A percentile compares a stretch with the other conserved stretches of the same genome.
phyloP scores from a whole-genome alignment of 192 early-diverging fungal species.

The Backusella mclennaniae region DNA sequence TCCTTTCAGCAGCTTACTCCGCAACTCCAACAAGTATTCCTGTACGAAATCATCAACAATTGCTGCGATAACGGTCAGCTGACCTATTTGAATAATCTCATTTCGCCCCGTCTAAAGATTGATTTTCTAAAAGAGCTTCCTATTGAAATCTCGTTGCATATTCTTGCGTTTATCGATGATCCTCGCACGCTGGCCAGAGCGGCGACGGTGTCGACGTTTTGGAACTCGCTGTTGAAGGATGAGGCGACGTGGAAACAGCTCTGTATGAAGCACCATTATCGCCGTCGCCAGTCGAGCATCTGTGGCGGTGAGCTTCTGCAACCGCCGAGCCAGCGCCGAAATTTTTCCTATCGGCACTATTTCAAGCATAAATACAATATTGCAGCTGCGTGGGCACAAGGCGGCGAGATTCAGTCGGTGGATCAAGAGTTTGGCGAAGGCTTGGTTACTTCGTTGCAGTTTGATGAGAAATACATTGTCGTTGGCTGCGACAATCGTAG shows the following conservation, averaged over 20 bases:
- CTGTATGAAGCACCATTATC: slow-evolving; percentile 36
- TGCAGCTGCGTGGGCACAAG: slow-evolving; percentile 52
- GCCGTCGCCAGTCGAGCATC: slow-evolving; percentile 27
- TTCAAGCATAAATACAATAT: slow-evolving; percentile 53
- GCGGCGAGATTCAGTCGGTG: slow-evolving; percentile 42
- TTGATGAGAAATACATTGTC: slow-evolving; percentile 91
- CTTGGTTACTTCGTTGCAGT: slow-evolving; percentile 96
- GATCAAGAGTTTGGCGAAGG: slow-evolving; percentile 51
- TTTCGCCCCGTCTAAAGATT: slow-evolving; percentile 70
- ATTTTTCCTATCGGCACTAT: slow-evolving; percentile 50
- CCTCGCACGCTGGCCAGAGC: slow-evolving; percentile 69
- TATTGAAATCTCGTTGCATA: slow-evolving; percentile 69
- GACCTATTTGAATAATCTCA: slow-evolving; percentile 44
- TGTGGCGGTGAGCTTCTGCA: slow-evolving; percentile 26
- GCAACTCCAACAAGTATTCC: slow-evolving; percentile 32
- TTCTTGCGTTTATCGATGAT: slow-evolving; percentile 85
- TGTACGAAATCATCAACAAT: slow-evolving; percentile 42
- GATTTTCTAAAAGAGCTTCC: slow-evolving; percentile 87
- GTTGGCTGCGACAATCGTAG: slow-evolving; percentile 93
- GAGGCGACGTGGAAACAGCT: slow-evolving; percentile 44
- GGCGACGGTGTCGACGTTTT: slow-evolving; percentile 63
- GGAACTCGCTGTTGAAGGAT: slow-evolving; percentile 51
- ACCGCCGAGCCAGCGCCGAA: slow-evolving; percentile 21
- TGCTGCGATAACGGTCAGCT: slow-evolving; percentile 49
- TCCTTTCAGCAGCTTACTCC: slow-evolving; percentile 37